Conservation (phyloP, 2,329 filamentous ascomycete species). For the Fusarium dlaminii region DNA sequence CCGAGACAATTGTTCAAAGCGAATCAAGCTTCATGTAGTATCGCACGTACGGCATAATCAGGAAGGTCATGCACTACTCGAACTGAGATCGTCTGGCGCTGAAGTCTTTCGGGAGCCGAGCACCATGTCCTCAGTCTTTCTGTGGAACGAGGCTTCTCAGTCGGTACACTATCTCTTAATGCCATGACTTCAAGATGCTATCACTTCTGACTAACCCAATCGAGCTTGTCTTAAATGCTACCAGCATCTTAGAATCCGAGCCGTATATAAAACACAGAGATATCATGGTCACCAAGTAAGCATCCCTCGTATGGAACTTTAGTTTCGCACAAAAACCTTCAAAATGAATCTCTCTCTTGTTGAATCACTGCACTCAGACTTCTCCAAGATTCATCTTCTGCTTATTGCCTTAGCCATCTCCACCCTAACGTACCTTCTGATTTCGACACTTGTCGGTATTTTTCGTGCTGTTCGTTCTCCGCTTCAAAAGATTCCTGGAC, state of each 20-base stretch:
- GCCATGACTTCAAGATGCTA: not conserved
- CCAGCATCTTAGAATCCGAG: fast-evolving
- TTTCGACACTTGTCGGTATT: not conserved
- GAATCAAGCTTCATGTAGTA: not conserved
- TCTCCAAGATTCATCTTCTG: not conserved
- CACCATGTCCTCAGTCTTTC: too few species aligned
- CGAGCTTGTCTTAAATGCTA: not conserved
- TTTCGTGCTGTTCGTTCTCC: not conserved
- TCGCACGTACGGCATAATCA: not conserved
- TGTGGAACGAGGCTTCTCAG: not conserved
- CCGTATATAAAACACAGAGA: not conserved
- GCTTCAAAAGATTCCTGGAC: not conserved
- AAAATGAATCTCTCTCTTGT: not conserved
- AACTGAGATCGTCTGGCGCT: fast-evolving
- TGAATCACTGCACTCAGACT: too few species aligned
- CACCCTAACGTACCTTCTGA: not conserved
- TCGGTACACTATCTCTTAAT: not conserved
- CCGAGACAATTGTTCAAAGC: not conserved
- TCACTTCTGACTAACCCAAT: not conserved
- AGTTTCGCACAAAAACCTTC: not conserved
- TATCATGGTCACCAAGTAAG: not conserved
- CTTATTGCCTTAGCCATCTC: not conserved
- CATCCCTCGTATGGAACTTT: fast-evolving
- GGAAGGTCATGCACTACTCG: not conserved
- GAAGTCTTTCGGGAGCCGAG: not conserved